Evolutionary conservation across 2,329 filamentous ascomycete genomes (phyloP), one percentile per base, ranked within the genome.

Genomic region (Dothidotthia symphoricarpi): DNA sequence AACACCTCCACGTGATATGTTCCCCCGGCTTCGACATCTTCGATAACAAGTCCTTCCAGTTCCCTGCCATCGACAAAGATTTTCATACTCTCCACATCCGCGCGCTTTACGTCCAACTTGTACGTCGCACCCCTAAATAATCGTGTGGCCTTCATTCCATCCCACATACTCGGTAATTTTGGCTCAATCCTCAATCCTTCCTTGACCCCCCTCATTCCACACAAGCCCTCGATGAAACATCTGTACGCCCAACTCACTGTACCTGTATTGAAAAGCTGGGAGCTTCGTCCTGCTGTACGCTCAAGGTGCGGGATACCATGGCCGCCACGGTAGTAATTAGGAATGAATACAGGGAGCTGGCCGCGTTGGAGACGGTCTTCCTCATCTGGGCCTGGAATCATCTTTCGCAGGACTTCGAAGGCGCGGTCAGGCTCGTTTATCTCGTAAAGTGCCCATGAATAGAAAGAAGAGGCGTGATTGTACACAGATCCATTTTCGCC

Each of bases 401-500:
- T 72, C 48, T 75, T 71, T 2, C 76, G 69, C 10, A 80, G 63
- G 3, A 71, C 60, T n/a, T 57, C 61, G 55, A 72, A 79, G 1
- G 76, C 77, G 12, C 74, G 69, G 39, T 78, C 75, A 2, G 61
- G 59, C 44, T 77, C 65, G 15, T 68, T 69, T 43, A 77, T 69
- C 16, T 63, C 66, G 61, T 80, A 79, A 16, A 80, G 55, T 9
- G 71, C 71, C 65, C 76, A 73, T 31, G 75, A 68, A 57, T 77
- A 80, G 53, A 79, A 80, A 9, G 73, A 69, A 22, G 68, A 71
- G 0, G 77, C 76, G 55, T 80, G 77, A 63, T 79, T 80, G 58
- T 80, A 80, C 13, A 80, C 74, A 16, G 74, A 73, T 1, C 69
- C 77, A 55, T 80, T 80, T 59, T 80, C 77, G n/a, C 72, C 77